These are phyloP conservation scores for Cerrena zonata DNA, from an alignment of 1,284 basidiomycete genomes.

Conservation along the genomic window DNA sequence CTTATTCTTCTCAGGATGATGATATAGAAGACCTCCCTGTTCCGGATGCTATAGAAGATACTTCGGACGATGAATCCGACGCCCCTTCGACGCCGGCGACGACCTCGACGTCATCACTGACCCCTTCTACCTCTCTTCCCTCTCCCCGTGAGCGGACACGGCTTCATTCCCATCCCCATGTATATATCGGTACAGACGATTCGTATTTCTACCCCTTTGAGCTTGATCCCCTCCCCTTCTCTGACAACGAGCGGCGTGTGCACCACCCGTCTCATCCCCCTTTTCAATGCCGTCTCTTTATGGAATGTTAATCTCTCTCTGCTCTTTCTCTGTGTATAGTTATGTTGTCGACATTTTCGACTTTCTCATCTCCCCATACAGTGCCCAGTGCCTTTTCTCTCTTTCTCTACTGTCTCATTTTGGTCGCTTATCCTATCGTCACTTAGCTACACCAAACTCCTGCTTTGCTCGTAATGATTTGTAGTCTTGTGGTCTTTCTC, in stretches of 20 bases:
- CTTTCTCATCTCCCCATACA: too few relatives aligned
- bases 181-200: constrained; percentile 56
- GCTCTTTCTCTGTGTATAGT: constrained; percentile 8
- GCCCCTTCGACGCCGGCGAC: constrained; percentile 49
- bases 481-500: neutral
- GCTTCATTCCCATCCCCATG: constrained; percentile 43
- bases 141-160: constrained; percentile 46
- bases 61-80: constrained; percentile 77
- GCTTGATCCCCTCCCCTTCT: constrained; percentile 63
- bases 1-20: constrained; percentile 54
- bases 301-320: constrained; percentile 50
- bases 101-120: constrained; percentile 35
- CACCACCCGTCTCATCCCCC: too few relatives aligned
- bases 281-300: constrained; percentile 37
- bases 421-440: constrained; percentile 5
- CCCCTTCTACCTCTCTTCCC: constrained; percentile 36
- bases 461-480: neutral
- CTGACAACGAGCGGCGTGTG: constrained; percentile 39
- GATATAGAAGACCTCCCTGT: constrained; percentile 62
- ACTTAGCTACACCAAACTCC: constrained; percentile 6
- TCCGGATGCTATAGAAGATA: constrained; percentile 75
- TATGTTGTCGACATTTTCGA: too few relatives aligned
- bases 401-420: constrained; percentile 9
- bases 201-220: constrained; percentile 58
- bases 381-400: constrained; percentile 21